Base-by-base conservation (phyloP, 2,329 filamentous ascomycete species). In the Trichoderma simmonsii region DNA sequence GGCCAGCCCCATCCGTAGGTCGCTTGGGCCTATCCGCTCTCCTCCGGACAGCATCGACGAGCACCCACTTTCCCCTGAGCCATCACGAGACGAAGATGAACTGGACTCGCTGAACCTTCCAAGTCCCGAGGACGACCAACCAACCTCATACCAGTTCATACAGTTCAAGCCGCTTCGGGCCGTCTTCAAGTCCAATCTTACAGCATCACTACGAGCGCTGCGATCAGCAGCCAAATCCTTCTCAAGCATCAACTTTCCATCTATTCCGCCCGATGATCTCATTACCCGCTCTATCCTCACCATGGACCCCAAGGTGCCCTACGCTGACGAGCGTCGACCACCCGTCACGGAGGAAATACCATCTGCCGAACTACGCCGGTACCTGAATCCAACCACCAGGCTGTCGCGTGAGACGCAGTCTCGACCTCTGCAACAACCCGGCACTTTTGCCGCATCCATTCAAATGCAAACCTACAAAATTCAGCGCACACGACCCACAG, bases 391-490 rank as follows among this genome's bases (percentile, higher is more conserved):
- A 9, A 89, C 88, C 1, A 89, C 85, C 21, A 79, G 77, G 66
- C 76, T 77, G 71, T 80, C 77, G 71, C 78, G 78, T 54, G 81
- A 76, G 72, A 77, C 73, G 30, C 79, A 73, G 48, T 77, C 79
- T 14, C 78, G 79, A 39, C 74, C 76, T 9, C 75, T 76, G 43
- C 70, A 76, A 32, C 56, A 73, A 64, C 71, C 82, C 70, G 80
- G 83, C 73, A 82, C 82, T 67, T 91, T 88, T 76, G 90, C 89
- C 15, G 89, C 90, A 30, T 91, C 90, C 2, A 92, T 92, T 72
- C 90, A 92, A 78, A 91, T 92, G 90, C 89, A 91, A 77, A 92
- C 90, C 0, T 92, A 92, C 83, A 89, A 89, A 77, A 85, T 89
- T 39, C 86, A 86, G 76, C 84, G 85, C 43, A 85, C 84, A 32